These are phyloP conservation scores for Neonectria punicea DNA, from an alignment of 2,329 filamentous ascomycete species.

Conservation along the genomic window DNA sequence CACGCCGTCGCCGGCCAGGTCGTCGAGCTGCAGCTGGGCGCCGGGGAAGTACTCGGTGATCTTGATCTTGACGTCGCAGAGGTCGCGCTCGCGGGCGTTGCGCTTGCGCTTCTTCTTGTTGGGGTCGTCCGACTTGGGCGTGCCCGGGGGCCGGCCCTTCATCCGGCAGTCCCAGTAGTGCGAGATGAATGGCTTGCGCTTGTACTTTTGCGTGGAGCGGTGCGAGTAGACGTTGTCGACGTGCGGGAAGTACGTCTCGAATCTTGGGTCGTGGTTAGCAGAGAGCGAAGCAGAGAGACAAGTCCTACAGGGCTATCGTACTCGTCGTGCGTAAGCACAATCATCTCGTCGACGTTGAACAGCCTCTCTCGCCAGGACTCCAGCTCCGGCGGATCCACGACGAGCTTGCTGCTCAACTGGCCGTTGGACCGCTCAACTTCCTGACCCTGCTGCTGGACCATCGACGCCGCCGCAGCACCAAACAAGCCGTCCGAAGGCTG, in stretches of 20 bases:
- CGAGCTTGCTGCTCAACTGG: conserved; percentile 65
- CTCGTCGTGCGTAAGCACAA: conserved; percentile 79
- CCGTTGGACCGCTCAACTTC: conserved; percentile 52
- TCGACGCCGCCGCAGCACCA: background rate
- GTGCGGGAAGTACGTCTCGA: conserved; percentile 84
- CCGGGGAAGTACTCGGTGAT: conserved; percentile 81
- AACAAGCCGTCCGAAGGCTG: conserved; percentile 20
- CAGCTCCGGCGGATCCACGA: conserved; percentile 74
- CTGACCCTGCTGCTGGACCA: conserved; percentile 6
- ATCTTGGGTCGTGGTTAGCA: conserved; percentile 51
- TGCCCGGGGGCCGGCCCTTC: conserved; percentile 82
- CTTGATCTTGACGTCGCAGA: conserved; percentile 90
- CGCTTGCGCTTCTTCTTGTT: conserved; percentile 86
- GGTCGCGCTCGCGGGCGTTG: conserved; percentile 76
- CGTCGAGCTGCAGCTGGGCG: conserved; percentile 48
- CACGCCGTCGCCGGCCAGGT: conserved; percentile 16
- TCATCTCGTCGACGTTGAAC: conserved; percentile 79
- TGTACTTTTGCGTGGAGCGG: conserved; percentile 82
- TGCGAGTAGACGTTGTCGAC: conserved; percentile 88
- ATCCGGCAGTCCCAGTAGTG: conserved; percentile 88
- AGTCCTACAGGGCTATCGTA: conserved; percentile 51
- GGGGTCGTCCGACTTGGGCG: conserved; percentile 81
- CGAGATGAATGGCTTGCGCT: conserved; percentile 83
- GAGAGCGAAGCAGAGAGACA: too few species aligned
- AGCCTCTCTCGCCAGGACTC: conserved; percentile 76